Evolutionary conservation across 192 early-diverging fungal genomes (phyloP).

Genomic region (Umbelopsis isabellina): DNA sequence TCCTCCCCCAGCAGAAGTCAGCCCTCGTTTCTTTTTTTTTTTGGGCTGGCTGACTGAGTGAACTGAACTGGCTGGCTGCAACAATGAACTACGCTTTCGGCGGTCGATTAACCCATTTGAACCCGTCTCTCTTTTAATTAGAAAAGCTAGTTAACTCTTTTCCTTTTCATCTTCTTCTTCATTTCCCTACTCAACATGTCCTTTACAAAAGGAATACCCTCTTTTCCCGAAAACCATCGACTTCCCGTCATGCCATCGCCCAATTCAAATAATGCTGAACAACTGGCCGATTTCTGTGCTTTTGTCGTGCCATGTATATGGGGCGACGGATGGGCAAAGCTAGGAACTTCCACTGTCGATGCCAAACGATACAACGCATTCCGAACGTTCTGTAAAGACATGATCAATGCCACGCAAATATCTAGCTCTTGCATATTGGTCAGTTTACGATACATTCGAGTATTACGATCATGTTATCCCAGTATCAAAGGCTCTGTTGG

Average conservation of each 20-base stretch:
- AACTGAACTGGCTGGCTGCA: neutral
- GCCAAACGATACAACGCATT: conserved; percentile 30
- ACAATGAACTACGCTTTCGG: conserved; percentile 18
- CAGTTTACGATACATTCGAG: conserved; percentile 60
- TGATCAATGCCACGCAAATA: conserved; percentile 58
- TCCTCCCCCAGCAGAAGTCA: no score
- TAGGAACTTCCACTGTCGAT: conserved; percentile 1
- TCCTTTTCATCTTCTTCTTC: conserved; percentile 8
- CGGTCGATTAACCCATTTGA: conserved; percentile 7
- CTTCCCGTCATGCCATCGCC: conserved; percentile 1
- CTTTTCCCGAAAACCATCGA: conserved; percentile 19
- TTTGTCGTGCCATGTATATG: conserved; percentile 42
- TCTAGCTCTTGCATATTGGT: conserved; percentile 59
- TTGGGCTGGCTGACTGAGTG: neutral
- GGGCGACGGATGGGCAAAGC: conserved; percentile 22
- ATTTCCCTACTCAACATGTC: conserved; percentile 8
- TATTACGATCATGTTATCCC: conserved; percentile 57
- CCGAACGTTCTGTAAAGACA: conserved; percentile 45
- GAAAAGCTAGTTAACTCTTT: neutral
- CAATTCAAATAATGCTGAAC: conserved; percentile 14
- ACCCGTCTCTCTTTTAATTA: conserved; percentile 17
- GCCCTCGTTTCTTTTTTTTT: no score
- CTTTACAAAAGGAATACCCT: conserved; percentile 18
- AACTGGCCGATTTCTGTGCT: conserved; percentile 43
- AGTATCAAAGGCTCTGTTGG: conserved; percentile 63